These are phyloP conservation scores for Aspergillus costaricaensis DNA, from an alignment of 2,329 filamentous ascomycete species.

Conservation along the genomic window DNA sequence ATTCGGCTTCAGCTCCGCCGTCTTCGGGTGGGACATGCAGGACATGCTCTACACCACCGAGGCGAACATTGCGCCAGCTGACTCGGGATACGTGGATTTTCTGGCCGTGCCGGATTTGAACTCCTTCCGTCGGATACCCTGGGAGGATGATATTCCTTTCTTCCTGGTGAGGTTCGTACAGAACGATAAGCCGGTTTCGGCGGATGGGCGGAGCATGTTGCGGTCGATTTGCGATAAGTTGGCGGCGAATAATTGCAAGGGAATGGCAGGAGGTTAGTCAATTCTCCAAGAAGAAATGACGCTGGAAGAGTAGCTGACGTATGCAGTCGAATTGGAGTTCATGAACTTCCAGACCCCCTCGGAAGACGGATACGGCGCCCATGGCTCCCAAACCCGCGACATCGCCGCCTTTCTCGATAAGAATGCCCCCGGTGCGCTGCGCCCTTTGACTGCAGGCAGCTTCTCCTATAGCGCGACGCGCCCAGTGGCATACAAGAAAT, in stretches of 20 bases:
- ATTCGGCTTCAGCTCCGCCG: slow-evolving; percentile 88
- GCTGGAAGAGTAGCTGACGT: neutral
- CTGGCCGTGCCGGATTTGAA: slow-evolving; percentile 76
- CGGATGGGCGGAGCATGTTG: slow-evolving; percentile 75
- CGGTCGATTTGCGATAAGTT: slow-evolving; percentile 68
- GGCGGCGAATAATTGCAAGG: slow-evolving; percentile 66
- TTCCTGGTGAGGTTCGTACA: slow-evolving; percentile 81
- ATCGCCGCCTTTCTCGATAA: slow-evolving; percentile 72
- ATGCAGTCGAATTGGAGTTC: slow-evolving; percentile 85
- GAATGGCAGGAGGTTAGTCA: slow-evolving; percentile 78
- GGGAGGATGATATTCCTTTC: slow-evolving; percentile 83
- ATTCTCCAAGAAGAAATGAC: neutral
- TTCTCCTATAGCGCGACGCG: slow-evolving; percentile 87
- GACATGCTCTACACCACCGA: slow-evolving; percentile 70
- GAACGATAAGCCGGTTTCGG: slow-evolving; percentile 69
- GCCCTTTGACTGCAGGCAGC: slow-evolving; percentile 86
- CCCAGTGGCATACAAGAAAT: slow-evolving; percentile 83
- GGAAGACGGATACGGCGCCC: slow-evolving; percentile 48
- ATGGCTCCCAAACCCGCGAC: slow-evolving; percentile 77
- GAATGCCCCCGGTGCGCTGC: slow-evolving; percentile 70
- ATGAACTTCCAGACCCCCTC: slow-evolving; percentile 33
- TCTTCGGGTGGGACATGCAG: slow-evolving; percentile 97
- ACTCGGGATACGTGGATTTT: slow-evolving; percentile 84
- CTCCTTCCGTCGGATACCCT: slow-evolving; percentile 79
- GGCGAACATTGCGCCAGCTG: slow-evolving; percentile 77